Conservation (phyloP, 768 basidiomycete genomes). For the Russula sp. region DNA sequence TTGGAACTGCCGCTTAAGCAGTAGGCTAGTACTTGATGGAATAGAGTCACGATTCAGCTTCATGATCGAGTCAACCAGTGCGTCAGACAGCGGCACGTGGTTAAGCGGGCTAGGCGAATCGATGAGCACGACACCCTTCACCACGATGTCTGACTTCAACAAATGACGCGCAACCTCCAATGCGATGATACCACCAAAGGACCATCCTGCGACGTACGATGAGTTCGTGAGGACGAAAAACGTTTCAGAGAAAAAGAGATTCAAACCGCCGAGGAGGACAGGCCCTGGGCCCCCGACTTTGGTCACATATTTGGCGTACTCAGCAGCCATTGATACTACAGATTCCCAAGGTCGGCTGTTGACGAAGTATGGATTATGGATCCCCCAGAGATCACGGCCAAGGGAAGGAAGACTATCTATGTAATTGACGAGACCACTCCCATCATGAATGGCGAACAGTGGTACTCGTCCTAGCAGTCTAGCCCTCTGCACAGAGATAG, state of each 20-base stretch:
- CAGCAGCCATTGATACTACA: slow-evolving; percentile 44
- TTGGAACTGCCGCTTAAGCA: slow-evolving; percentile 43
- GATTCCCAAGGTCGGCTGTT: slow-evolving; percentile 40
- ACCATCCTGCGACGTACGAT: slow-evolving; percentile 49
- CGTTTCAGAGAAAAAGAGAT: background rate
- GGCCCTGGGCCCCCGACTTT: slow-evolving; percentile 30
- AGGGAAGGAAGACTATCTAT: slow-evolving; percentile 42
- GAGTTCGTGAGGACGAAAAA: background rate
- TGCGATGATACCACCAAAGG: slow-evolving; percentile 67
- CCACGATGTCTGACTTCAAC: slow-evolving; percentile 33
- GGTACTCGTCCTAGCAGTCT: slow-evolving; percentile 24
- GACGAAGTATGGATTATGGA: slow-evolving; percentile 49
- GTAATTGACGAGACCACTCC: slow-evolving; percentile 53
- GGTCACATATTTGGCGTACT: slow-evolving; percentile 40
- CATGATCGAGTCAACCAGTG: slow-evolving; percentile 43
- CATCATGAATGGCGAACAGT: slow-evolving; percentile 69
- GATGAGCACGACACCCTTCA: slow-evolving; percentile 56
- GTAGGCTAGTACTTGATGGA: slow-evolving; percentile 27
- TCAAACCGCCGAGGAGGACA: slow-evolving; percentile 53
- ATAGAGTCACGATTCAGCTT: slow-evolving; percentile 27
- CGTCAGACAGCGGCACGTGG: slow-evolving; percentile 44
- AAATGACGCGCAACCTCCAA: slow-evolving; percentile 56
- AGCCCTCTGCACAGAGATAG: slow-evolving; percentile 34
- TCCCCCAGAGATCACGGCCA: slow-evolving; percentile 50
- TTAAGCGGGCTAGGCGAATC: slow-evolving; percentile 55